Evolutionary conservation across 345 rosid species (phyloP).

Genomic region (Dipteronia sinensis): DNA sequence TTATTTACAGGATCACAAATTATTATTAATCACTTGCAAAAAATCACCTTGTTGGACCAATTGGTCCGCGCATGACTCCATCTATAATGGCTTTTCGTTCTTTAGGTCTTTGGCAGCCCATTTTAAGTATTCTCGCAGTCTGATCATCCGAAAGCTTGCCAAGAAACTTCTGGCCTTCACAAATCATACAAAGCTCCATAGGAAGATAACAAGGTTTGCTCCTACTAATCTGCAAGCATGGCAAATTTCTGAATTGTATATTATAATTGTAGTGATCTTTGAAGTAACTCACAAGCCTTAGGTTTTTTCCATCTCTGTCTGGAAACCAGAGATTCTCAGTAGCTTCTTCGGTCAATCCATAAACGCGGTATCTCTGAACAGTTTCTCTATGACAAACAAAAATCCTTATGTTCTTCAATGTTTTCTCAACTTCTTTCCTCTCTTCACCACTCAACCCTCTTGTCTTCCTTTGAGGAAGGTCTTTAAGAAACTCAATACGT

Average conservation of each 20-base stretch:
- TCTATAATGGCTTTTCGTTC: conserved; percentile 80
- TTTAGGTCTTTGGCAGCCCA: conserved; percentile 92
- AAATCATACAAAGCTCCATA: conserved; percentile 92
- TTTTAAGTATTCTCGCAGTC: conserved; percentile 82
- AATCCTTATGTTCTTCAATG: conserved; percentile 73
- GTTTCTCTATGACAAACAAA: conserved; percentile 97
- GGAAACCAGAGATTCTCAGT: conserved; percentile 80
- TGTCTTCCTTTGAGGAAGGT: conserved; percentile 69
- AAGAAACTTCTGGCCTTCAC: conserved; percentile 98
- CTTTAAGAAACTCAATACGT: conserved; percentile 76
- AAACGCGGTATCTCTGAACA: conserved; percentile 82
- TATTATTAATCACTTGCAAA: neutral
- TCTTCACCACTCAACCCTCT: conserved; percentile 68
- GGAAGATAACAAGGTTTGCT: conserved; percentile 95
- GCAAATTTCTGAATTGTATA: conserved; percentile 77
- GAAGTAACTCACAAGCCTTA: conserved; percentile 80
- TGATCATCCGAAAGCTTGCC: conserved; percentile 98
- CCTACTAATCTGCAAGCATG: conserved; percentile 90
- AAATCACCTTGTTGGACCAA: conserved; percentile 88
- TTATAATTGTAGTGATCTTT: conserved; percentile 82
- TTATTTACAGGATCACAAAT: neutral
- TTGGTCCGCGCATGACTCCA: conserved; percentile 75
- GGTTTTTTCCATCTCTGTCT: conserved; percentile 73
- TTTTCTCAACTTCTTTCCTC: conserved; percentile 84
- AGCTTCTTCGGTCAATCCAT: conserved; percentile 73